Base-by-base conservation (phyloP, 2,329 filamentous ascomycete species). In the Botryotinia convoluta region DNA sequence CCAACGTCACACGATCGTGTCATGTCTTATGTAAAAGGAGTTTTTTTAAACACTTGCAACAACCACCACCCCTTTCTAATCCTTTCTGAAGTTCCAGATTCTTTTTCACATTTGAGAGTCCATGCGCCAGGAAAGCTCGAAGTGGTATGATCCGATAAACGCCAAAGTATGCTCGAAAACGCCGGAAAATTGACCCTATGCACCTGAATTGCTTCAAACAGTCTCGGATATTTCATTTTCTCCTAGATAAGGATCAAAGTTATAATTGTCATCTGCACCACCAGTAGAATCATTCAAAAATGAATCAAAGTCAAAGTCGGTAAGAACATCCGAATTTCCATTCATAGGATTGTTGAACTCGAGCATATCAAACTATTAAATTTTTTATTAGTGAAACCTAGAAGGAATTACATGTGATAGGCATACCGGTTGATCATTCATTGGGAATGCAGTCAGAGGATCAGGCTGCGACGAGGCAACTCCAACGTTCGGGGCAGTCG, bases 291-390 rank as follows among this genome's bases (percentile, higher is more conserved):
- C 85, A 75, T 91, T 88, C 12, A 92, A 83, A 83, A 92, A 92
- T 2, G 89, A 90, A 80, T 92, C 90, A 77, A 92, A 88, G 76
- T 92, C 90, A 77, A 92, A 92, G 76, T 90, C 89, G 77, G 88
- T 89, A 65, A 92, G 83, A 51, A 91, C 89, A 78, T 91, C 86
- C 71, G 82, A 82, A 9, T 85, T 84, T 57, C 77, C 76, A 74
- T 84, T 83, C 39, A 87, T 80, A 3, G 88, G 87, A 75, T 89
- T 88, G 72, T 86, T 84, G 79, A 89, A 87, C 72, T 87, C 87
- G 81, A 91, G 85, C 59, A 78, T 78, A 57, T 77, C 75, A 81
- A 76, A 79, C 77, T 57, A 60, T 48, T 78, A 70, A 72, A 77
- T 73, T 39, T 57, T 57, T 67, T 32, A 29, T 22, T 37, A 62